phyloP scores from a whole-genome alignment of 1,284 basidiomycete species.

The Leccinum variabile region DNA sequence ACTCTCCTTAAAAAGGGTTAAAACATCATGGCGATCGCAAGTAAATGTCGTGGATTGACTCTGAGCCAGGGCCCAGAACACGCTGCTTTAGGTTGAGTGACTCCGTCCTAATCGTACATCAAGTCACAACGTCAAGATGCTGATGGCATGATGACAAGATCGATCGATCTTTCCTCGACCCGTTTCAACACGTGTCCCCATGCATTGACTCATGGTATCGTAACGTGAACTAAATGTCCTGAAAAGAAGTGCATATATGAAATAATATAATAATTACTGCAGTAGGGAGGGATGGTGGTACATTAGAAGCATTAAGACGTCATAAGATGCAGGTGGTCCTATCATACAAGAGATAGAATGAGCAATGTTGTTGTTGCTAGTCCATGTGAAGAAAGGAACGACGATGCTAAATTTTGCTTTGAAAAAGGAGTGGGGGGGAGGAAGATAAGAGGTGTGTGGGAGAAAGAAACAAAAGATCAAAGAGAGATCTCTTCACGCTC shows the following conservation, averaged over 20 bases:
- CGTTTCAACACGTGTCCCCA: neutral
- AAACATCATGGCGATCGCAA: neutral
- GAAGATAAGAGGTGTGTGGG: neutral
- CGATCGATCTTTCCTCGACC: neutral
- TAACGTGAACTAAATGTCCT: neutral
- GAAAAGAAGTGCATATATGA: slow-evolving; percentile 1
- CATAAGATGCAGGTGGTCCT: neutral
- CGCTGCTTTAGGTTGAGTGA: neutral
- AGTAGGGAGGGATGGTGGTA: neutral
- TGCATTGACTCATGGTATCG: slow-evolving; percentile 6
- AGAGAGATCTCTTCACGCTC: slow-evolving; percentile 39
- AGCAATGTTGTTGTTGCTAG: slow-evolving; percentile 2
- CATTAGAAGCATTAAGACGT: slow-evolving; percentile 8
- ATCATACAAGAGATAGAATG: neutral
- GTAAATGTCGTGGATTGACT: neutral
- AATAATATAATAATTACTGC: slow-evolving; percentile 21
- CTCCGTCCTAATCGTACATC: neutral
- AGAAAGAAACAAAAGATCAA: slow-evolving; percentile 8
- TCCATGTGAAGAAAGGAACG: slow-evolving; percentile 7
- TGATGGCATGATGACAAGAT: neutral
- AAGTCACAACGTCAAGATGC: neutral
- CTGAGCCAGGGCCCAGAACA: neutral
- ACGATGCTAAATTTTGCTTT: neutral
- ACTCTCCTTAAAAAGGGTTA: neutral
- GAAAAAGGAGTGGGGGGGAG: neutral